phyloP scores from a whole-genome alignment of 2,329 filamentous ascomycete species.

The Beauveria scarabaeidicola region DNA sequence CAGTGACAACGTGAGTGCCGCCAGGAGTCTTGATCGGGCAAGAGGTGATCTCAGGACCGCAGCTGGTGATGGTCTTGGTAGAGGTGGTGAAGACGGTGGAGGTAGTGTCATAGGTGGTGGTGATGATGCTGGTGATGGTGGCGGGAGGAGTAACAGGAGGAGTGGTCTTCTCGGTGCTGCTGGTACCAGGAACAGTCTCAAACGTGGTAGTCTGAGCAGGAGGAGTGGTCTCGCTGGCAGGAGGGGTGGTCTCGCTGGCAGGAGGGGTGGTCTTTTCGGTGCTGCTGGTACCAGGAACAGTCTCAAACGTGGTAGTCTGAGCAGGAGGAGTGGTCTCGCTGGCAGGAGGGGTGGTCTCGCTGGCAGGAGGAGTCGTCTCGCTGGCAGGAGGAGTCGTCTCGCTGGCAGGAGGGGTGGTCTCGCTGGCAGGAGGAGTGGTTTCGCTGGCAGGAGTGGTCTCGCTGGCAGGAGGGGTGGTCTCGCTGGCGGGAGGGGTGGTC shows the following conservation, averaged over 20 bases:
- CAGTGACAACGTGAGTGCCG: slow-evolving; percentile 40
- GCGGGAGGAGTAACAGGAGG: slow-evolving; percentile 16
- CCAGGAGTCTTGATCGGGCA: slow-evolving; percentile 38
- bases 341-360: slow-evolving; percentile 7
- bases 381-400: slow-evolving; percentile 13
- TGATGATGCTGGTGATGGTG: slow-evolving; percentile 13
- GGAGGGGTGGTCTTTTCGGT: neutral
- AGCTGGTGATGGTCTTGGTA: slow-evolving; percentile 42
- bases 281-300: no score
- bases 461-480: slow-evolving; percentile 9
- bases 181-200: neutral
- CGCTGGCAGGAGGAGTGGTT: neutral
- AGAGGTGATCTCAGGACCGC: slow-evolving; percentile 36
- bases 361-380: slow-evolving; percentile 3
- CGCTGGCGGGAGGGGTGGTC: slow-evolving; percentile 5
- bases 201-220: neutral
- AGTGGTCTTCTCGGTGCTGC: slow-evolving; percentile 1
- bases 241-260: neutral
- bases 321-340: neutral
- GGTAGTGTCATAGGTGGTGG: slow-evolving; percentile 34
- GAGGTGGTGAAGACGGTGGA: slow-evolving; percentile 44
- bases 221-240: slow-evolving; percentile 10
- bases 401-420: neutral
- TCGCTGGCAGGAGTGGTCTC: slow-evolving; percentile 6
- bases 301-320: no score